These are phyloP conservation scores for Orbilia quercus DNA, from an alignment of 2,329 filamentous ascomycete genomes.

Conservation along the genomic window DNA sequence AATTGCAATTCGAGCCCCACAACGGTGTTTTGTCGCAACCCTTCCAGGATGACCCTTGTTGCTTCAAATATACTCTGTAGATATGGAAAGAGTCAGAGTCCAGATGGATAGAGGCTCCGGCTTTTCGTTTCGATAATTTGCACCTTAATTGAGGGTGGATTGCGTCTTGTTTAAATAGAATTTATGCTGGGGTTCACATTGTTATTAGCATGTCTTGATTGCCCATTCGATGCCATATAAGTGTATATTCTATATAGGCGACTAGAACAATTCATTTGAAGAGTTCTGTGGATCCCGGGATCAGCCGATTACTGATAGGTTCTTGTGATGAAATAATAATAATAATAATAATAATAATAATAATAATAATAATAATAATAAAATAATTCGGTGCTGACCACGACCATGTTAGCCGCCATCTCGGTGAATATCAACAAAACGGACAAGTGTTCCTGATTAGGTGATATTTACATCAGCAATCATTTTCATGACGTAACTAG, in stretches of 20 bases:
- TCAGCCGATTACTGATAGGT: slow-evolving; percentile 31
- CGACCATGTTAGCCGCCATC: slow-evolving; percentile 25
- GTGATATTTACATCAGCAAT: slow-evolving; percentile 18
- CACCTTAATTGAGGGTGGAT: neutral
- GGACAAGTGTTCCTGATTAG: slow-evolving; percentile 12
- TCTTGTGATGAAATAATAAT: too few relatives aligned
- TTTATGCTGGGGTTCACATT: slow-evolving; percentile 32
- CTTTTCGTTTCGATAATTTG: neutral
- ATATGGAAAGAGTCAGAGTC: slow-evolving; percentile 3
- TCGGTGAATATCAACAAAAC: slow-evolving; percentile 26
- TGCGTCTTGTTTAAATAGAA: slow-evolving; percentile 9
- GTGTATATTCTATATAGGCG: slow-evolving; percentile 2
- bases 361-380: too few relatives aligned
- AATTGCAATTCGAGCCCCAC: neutral
- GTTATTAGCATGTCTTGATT: slow-evolving; percentile 38
- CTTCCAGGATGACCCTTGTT: slow-evolving; percentile 27
- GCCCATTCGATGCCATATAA: neutral
- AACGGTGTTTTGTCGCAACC: neutral
- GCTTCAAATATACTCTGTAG: too few relatives aligned
- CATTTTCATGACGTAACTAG: slow-evolving; percentile 17
- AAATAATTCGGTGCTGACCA: neutral
- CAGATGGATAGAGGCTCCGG: slow-evolving; percentile 49
- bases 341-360: too few relatives aligned
- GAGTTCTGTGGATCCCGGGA: slow-evolving; percentile 36
- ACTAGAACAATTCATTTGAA: slow-evolving; percentile 20